A percentile compares a stretch with the other conserved stretches of the same genome.
phyloP scores from a whole-genome alignment of 306 rosid species.

The Pterocarpus macrocarpus region DNA sequence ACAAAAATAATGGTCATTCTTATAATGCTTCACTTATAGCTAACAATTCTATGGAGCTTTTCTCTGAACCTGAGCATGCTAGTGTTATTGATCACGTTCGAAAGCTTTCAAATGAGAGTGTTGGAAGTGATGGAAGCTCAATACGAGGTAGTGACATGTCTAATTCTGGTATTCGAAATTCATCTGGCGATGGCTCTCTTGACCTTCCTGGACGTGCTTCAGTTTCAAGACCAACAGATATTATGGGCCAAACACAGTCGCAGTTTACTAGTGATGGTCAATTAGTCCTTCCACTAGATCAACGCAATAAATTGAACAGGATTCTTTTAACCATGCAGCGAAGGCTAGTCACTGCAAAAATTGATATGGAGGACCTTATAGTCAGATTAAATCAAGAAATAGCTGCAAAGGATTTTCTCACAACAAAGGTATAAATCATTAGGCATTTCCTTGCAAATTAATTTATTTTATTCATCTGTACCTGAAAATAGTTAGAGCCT shows the following conservation, averaged over 20 bases:
- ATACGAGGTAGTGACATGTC: slow-evolving; percentile 86
- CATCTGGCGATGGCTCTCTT: slow-evolving; percentile 72
- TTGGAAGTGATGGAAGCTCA: slow-evolving; percentile 92
- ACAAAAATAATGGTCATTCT: slow-evolving; percentile 72
- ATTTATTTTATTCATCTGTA: slow-evolving; percentile 19
- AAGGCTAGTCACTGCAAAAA: slow-evolving; percentile 87
- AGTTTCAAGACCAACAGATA: slow-evolving; percentile 64
- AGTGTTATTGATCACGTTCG: slow-evolving; percentile 70
- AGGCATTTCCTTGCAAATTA: slow-evolving; percentile 34
- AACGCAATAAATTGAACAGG: slow-evolving; percentile 90
- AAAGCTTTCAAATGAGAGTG: slow-evolving; percentile 85
- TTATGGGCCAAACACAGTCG: slow-evolving; percentile 57
- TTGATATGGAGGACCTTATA: slow-evolving; percentile 97
- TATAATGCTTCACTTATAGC: slow-evolving; percentile 71
- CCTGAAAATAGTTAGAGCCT: slow-evolving; percentile 32
- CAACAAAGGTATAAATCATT: slow-evolving; percentile 76
- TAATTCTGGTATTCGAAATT: slow-evolving; percentile 72
- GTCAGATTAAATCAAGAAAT: slow-evolving; percentile 96
- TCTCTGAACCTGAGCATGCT: slow-evolving; percentile 72
- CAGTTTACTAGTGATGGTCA: slow-evolving; percentile 72
- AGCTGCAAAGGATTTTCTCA: slow-evolving; percentile 91
- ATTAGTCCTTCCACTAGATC: slow-evolving; percentile 86
- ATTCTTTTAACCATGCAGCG: slow-evolving; percentile 89
- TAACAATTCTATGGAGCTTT: slow-evolving; percentile 75
- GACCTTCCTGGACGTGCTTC: slow-evolving; percentile 71